A percentile compares a stretch with the other conserved stretches of the same genome.
Conservation (phyloP, 192 early-diverging fungal species). For the Coemansia sp. region DNA sequence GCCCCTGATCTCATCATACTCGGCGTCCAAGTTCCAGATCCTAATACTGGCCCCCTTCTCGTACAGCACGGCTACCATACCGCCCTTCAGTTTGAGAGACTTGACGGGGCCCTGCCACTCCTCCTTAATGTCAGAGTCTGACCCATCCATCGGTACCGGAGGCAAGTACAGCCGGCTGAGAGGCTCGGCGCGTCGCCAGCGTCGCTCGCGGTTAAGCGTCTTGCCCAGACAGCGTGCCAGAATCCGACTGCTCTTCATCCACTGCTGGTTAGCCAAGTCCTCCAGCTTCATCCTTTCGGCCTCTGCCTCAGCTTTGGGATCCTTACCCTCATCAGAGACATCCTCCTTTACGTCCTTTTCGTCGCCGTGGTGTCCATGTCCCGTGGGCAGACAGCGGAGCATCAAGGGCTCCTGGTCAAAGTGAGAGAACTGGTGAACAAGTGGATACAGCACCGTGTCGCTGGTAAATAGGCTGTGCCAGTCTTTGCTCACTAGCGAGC, state of each 20-base stretch:
- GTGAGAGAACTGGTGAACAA: constrained; percentile 35
- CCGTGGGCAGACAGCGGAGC: constrained; percentile 32
- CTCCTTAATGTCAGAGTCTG: constrained; percentile 31
- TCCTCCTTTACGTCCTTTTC: constrained; percentile 1
- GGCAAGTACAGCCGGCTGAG: constrained; percentile 36
- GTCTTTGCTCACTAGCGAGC: constrained; percentile 29
- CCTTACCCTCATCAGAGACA: not conserved
- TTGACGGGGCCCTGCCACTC: constrained; percentile 43
- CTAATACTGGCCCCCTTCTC: constrained; percentile 17
- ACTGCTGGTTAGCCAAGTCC: constrained; percentile 40
- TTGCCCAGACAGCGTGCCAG: constrained; percentile 35
- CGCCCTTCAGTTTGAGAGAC: constrained; percentile 41
- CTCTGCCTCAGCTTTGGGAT: constrained; percentile 3
- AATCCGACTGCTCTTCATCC: constrained; percentile 37
- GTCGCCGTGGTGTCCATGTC: constrained; percentile 11
- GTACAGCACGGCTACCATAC: constrained; percentile 32
- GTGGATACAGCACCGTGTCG: constrained; percentile 22
- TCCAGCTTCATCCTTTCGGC: constrained; percentile 14
- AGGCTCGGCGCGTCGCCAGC: constrained; percentile 35
- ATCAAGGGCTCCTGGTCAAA: constrained; percentile 52
- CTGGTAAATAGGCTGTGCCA: constrained; percentile 36
- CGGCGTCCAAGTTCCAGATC: constrained; percentile 29
- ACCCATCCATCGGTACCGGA: constrained; percentile 43
- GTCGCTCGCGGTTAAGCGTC: constrained; percentile 33
- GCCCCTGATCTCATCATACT: constrained; percentile 21